Conservation (phyloP, 148 eudicot species). For the Diospyros lotus region DNA sequence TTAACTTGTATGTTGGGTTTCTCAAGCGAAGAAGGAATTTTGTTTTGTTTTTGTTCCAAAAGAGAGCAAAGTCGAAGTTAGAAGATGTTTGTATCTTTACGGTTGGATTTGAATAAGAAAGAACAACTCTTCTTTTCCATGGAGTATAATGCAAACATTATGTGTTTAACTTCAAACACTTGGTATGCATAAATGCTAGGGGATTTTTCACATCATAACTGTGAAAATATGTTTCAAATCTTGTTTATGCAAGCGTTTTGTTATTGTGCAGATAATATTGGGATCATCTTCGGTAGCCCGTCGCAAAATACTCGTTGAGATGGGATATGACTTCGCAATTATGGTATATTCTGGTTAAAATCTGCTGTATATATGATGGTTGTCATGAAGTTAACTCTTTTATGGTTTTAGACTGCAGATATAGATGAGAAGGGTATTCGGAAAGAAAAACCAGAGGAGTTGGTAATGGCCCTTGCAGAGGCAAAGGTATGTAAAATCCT, state of each 20-base stretch:
- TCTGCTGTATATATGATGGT: neutral
- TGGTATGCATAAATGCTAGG: neutral
- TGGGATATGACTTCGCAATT: conserved; percentile 78
- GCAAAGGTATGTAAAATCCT: conserved; percentile 60
- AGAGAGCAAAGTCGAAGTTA: too few species aligned
- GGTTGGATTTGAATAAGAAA: too few species aligned
- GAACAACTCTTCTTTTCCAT: too few species aligned
- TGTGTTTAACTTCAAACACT: neutral
- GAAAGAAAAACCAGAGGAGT: conserved; percentile 74
- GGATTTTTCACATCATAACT: neutral
- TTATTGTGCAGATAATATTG: conserved; percentile 59
- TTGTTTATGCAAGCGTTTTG: conserved; percentile 2
- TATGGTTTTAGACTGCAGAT: conserved; percentile 62
- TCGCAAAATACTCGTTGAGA: conserved; percentile 60
- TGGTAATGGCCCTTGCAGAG: conserved; percentile 90
- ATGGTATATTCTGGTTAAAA: conserved; percentile 41
- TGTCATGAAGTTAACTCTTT: conserved; percentile 4
- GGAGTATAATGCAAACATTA: neutral
- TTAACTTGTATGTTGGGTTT: too few species aligned
- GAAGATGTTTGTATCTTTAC: too few species aligned
- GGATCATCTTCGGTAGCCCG: conserved; percentile 91
- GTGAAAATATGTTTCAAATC: neutral
- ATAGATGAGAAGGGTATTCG: conserved; percentile 58
- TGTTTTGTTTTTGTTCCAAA: too few species aligned
- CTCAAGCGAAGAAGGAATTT: too few species aligned